Percentiles rank a stretch among this genome's conserved stretches.
Conservation (phyloP, 495 filamentous ascomycete genomes). For the Saxophila tyrrhenica region DNA sequence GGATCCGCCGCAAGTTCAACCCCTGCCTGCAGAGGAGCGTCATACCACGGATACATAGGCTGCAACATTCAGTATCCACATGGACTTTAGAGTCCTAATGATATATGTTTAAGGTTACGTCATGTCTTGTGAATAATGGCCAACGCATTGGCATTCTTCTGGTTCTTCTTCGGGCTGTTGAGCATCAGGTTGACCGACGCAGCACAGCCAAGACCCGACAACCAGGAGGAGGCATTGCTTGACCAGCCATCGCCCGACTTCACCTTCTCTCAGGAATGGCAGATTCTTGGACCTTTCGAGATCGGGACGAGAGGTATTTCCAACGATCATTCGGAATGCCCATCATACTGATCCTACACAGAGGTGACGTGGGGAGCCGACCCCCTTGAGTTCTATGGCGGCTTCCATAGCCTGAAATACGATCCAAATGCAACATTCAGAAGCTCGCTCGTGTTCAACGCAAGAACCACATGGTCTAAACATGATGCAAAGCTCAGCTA, state of each 20-base stretch:
- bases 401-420: slow-evolving; percentile 37
- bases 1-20: no score
- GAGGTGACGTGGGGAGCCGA: slow-evolving; percentile 52
- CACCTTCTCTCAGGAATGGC: slow-evolving; percentile 35
- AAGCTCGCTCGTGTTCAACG: slow-evolving; percentile 41
- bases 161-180: no score
- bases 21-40: no score
- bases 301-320: slow-evolving; percentile 46
- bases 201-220: no score
- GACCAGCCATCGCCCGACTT: neutral
- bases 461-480: slow-evolving; percentile 37
- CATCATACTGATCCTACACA: slow-evolving; percentile 15
- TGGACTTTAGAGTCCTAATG: no score
- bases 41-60: no score
- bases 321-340: neutral
- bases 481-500: slow-evolving; percentile 20
- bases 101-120: no score
- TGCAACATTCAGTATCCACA: no score
- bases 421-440: slow-evolving; percentile 31
- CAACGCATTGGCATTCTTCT: no score
- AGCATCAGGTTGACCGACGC: no score
- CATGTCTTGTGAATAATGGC: no score
- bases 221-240: neutral
- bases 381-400: slow-evolving; percentile 42
- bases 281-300: slow-evolving; percentile 49